phyloP scores from a whole-genome alignment of 176 grass and related monocot species.

The Zea mays region Zm-B73-REFERENCE-NAM-5.0 NC_050096.1:13802501-13803000 shows the following conservation, averaged over 20 bases:
- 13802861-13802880: neutral
- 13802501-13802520: constrained; percentile 83
- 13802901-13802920: constrained; percentile 10
- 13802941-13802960: neutral
- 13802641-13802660: constrained; percentile 6
- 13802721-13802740: constrained; percentile 85
- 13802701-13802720: constrained; percentile 79
- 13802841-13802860: neutral
- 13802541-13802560: constrained; percentile 91
- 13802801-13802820: constrained; percentile 45
- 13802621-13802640: constrained; percentile 26
- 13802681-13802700: constrained; percentile 92
- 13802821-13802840: constrained; percentile 8
- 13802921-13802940: neutral
- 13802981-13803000: neutral
- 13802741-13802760: constrained; percentile 90
- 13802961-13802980: neutral
- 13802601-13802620: constrained; percentile 51
- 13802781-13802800: constrained; percentile 88
- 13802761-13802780: constrained; percentile 95
- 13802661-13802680: constrained; percentile 33
- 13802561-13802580: constrained; percentile 86
- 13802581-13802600: constrained; percentile 73
- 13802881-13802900: neutral
- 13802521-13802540: constrained; percentile 70